These are phyloP conservation scores for Thalassiosira profunda DNA, from an alignment of 108 stramenopile genomes.

Conservation along the genomic window DNA sequence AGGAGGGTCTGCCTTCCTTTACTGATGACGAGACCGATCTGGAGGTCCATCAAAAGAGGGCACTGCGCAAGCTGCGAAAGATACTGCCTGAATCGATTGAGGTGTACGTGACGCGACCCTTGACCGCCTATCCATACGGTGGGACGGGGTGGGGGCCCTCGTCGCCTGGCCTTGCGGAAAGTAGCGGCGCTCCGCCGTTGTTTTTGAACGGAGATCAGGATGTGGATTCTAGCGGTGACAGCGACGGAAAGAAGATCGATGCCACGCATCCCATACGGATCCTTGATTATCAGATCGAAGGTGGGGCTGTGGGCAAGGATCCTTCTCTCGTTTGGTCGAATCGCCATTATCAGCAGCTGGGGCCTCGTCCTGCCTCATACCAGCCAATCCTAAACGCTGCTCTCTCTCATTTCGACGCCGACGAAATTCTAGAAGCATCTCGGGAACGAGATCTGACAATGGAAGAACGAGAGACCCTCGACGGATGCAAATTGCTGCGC, in stretches of 20 bases:
- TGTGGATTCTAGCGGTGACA: constrained; percentile 1
- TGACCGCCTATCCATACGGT: constrained; percentile 81
- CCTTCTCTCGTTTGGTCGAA: constrained; percentile 32
- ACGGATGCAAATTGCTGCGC: constrained; percentile 86
- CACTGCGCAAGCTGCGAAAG: constrained; percentile 7
- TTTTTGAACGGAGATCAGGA: constrained; percentile 1
- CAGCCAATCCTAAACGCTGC: constrained; percentile 67
- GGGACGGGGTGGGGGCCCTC: constrained; percentile 61
- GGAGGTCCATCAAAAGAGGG: constrained; percentile 12
- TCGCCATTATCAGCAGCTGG: constrained; percentile 56
- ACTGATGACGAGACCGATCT: constrained; percentile 6
- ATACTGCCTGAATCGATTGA: constrained; percentile 33
- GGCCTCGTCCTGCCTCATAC: constrained; percentile 64
- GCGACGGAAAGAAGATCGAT: constrained; percentile 25
- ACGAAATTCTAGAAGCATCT: constrained; percentile 66
- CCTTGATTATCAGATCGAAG: constrained; percentile 35
- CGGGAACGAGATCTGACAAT: constrained; percentile 64
- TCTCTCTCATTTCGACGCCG: constrained; percentile 87
- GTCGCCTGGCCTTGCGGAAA: constrained; percentile 53
- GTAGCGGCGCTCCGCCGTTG: constrained; percentile 14
- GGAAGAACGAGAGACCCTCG: constrained; percentile 88
- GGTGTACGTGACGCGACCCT: constrained; percentile 70
- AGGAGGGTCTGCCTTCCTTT: constrained; percentile 9
- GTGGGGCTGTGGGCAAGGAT: constrained; percentile 5
- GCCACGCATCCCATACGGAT: constrained; percentile 32